Evolutionary conservation across 2,329 filamentous ascomycete genomes (phyloP).

Genomic region (Graphilbum ipis-grandicollis): DNA sequence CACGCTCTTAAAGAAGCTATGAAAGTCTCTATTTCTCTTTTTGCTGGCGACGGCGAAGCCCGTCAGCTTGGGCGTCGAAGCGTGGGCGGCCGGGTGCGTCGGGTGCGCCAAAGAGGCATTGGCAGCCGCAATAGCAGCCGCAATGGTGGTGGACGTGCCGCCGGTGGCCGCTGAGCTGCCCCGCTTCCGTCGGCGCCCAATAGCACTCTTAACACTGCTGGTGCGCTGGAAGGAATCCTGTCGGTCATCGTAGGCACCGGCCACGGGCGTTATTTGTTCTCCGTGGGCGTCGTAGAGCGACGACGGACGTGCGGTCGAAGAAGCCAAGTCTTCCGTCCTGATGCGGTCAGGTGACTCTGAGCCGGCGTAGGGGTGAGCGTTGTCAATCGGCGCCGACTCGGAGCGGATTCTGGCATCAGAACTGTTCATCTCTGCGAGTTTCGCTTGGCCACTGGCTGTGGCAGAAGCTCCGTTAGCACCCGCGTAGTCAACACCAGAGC

Average conservation of each 20-base stretch:
- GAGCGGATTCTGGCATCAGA: conserved; percentile 23
- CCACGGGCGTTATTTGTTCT: conserved; percentile 45
- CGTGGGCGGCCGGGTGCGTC: conserved; percentile 19
- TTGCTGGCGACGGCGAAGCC: conserved; percentile 94
- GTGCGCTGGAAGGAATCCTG: conserved; percentile 34
- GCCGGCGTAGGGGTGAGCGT: neutral
- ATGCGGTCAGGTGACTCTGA: conserved; percentile 2
- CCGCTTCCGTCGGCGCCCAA: conserved; percentile 49
- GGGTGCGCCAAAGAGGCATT: conserved; percentile 53
- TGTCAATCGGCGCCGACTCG: conserved; percentile 40
- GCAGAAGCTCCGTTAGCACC: too few species aligned
- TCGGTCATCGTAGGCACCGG: conserved; percentile 49
- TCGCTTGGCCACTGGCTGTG: conserved; percentile 15
- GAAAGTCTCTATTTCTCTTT: conserved; percentile 91
- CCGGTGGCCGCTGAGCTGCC: conserved; percentile 62
- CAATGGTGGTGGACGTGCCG: conserved; percentile 43
- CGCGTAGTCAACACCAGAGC: too few species aligned
- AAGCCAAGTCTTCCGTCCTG: conserved; percentile 3
- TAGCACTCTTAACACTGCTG: conserved; percentile 48
- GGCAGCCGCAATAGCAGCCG: conserved; percentile 53
- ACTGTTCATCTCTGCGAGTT: neutral
- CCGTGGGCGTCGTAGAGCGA: conserved; percentile 29
- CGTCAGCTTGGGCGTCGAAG: conserved; percentile 59
- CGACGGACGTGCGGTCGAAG: conserved; percentile 20
- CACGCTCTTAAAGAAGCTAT: conserved; percentile 84